Conservation (phyloP, 352 stramenopile species). For the Globisporangium yorkense region DNA sequence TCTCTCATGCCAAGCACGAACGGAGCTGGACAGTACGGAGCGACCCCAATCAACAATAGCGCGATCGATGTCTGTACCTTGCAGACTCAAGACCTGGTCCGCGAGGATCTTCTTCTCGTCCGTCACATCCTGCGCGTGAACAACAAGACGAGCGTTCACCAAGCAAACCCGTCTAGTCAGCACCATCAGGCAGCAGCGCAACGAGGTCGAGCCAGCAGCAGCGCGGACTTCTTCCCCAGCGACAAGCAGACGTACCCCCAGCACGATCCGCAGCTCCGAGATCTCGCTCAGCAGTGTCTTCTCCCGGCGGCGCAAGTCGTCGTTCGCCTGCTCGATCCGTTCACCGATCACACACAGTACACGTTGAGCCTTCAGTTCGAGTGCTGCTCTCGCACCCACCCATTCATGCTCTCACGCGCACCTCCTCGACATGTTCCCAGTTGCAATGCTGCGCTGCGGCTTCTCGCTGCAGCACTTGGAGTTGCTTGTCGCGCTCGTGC, state of each 20-base stretch:
- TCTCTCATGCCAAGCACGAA: not conserved
- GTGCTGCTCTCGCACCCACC: not conserved
- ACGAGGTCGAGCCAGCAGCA: no score
- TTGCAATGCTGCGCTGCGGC: constrained; percentile 27
- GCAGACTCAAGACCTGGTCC: constrained; percentile 42
- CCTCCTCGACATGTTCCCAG: constrained; percentile 39
- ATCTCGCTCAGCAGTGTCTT: constrained; percentile 49
- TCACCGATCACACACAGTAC: not conserved
- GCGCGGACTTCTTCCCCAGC: not conserved
- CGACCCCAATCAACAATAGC: constrained; percentile 5
- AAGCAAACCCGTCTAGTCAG: not conserved
- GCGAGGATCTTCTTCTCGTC: constrained; percentile 49
- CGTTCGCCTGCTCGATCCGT: constrained; percentile 20
- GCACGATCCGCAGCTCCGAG: constrained; percentile 39
- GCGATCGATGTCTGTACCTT: constrained; percentile 23
- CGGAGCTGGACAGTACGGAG: no score
- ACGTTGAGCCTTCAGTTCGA: not conserved
- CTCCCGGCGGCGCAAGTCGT: constrained; percentile 43
- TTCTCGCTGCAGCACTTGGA: constrained; percentile 38
- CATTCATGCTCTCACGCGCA: constrained; percentile 7
- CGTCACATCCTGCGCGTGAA: constrained; percentile 28
- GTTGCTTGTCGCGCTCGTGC: constrained; percentile 40
- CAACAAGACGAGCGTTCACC: not conserved
- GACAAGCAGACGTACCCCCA: constrained; percentile 24
- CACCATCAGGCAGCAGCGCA: not conserved